phyloP scores from a whole-genome alignment of 163 green algal species.

The Smithsoniella earleae region DNA sequence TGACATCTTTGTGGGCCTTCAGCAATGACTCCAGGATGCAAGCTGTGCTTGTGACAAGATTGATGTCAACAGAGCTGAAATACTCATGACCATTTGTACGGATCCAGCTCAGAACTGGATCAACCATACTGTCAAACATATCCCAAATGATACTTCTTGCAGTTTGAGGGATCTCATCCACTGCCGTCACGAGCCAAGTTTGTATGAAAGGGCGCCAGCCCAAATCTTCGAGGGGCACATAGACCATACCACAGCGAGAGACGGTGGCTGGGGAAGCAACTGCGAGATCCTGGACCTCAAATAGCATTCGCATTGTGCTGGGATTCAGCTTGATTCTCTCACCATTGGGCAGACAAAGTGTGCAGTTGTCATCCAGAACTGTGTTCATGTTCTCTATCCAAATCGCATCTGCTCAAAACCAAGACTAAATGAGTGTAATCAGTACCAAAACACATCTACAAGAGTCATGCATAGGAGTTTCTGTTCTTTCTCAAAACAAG shows the following conservation, averaged over 20 bases:
- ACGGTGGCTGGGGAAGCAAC: conserved; percentile 75
- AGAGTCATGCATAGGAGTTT: too few species aligned
- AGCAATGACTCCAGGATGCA: conserved; percentile 41
- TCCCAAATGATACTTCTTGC: conserved; percentile 24
- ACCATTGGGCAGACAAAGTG: conserved; percentile 74
- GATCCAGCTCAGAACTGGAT: conserved; percentile 49
- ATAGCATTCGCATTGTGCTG: conserved; percentile 73
- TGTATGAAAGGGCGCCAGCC: conserved; percentile 58
- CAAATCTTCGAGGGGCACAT: conserved; percentile 61
- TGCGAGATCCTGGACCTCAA: conserved; percentile 75
- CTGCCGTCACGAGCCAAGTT: conserved; percentile 47
- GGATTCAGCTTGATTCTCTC: conserved; percentile 84
- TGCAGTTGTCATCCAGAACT: conserved; percentile 83
- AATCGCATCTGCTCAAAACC: conserved; percentile 36
- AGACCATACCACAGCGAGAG: conserved; percentile 69
- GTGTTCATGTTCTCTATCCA: conserved; percentile 88
- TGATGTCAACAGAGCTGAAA: conserved; percentile 64
- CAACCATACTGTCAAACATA: conserved; percentile 55
- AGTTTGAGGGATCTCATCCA: conserved; percentile 32
- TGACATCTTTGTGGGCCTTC: background rate
- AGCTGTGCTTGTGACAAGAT: conserved; percentile 51
- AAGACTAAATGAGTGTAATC: too few species aligned
- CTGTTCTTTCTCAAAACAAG: too few species aligned
- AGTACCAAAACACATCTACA: too few species aligned
- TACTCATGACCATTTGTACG: conserved; percentile 48